These are phyloP conservation scores for Heteromeles arbutifolia DNA, from an alignment of 306 rosid genomes.

Conservation along the genomic window DNA sequence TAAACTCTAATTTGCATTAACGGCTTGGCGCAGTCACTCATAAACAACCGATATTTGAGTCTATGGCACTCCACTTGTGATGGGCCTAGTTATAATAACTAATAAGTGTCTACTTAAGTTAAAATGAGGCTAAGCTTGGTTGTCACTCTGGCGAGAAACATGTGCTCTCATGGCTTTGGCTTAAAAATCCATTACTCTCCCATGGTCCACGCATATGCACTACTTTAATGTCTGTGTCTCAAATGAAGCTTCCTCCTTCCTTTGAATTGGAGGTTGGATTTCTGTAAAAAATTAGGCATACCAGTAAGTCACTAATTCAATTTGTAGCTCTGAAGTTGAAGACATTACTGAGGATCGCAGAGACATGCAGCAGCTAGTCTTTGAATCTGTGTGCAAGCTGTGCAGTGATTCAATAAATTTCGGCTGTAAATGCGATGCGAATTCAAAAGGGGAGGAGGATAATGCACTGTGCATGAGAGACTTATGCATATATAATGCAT, in stretches of 20 bases:
- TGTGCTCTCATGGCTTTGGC: constrained; percentile 7
- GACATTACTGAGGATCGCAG: too few relatives aligned
- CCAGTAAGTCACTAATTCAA: background rate
- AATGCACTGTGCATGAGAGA: background rate
- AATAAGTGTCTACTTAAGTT: background rate
- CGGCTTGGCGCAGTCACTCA: background rate
- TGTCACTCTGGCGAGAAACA: constrained; percentile 7
- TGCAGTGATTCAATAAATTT: background rate
- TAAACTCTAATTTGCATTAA: too few relatives aligned
- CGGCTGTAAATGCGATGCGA: background rate
- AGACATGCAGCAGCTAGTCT: background rate
- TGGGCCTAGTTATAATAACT: background rate
- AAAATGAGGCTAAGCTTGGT: background rate
- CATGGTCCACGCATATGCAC: background rate
- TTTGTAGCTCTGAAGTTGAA: background rate
- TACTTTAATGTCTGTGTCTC: background rate
- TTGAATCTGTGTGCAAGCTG: background rate
- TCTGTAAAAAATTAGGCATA: background rate
- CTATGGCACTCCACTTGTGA: too few relatives aligned
- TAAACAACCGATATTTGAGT: too few relatives aligned
- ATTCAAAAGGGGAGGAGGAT: background rate
- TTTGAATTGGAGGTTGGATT: background rate
- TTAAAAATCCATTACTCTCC: constrained; percentile 6
- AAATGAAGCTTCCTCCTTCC: background rate
- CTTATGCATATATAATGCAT: background rate